Evolutionary conservation across 306 rosid species (phyloP).

Genomic region (Mimosa pudica): DNA sequence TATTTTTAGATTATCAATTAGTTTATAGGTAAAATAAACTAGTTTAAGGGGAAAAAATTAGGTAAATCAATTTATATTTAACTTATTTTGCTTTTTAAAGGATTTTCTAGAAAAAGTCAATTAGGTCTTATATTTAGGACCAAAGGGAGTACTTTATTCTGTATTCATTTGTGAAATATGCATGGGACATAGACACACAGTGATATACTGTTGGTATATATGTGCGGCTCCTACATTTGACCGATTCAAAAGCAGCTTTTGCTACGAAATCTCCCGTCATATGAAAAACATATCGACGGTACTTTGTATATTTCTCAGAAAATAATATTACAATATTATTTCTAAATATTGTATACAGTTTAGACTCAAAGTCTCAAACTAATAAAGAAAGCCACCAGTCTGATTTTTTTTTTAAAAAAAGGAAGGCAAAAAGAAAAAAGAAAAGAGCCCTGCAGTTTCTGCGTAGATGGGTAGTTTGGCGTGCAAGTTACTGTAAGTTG

Average conservation of each 20-base stretch:
- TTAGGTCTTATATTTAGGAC: no score
- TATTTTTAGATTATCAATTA: no score
- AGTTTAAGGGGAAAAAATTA: no score
- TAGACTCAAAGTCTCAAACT: background rate
- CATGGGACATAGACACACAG: background rate
- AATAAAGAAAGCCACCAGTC: background rate
- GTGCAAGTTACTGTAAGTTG: conserved; percentile 2
- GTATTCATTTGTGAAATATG: background rate
- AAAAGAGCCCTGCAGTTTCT: background rate
- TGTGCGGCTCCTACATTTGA: background rate
- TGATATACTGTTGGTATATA: background rate
- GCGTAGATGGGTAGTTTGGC: conserved; percentile 10
- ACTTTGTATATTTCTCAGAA: background rate
- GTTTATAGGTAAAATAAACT: no score
- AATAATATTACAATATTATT: background rate
- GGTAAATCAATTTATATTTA: no score
- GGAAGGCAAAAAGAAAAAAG: background rate
- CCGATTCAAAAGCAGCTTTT: background rate
- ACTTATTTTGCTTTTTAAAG: no score
- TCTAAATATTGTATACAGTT: background rate
- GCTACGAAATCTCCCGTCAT: background rate
- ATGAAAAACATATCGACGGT: background rate
- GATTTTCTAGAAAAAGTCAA: no score
- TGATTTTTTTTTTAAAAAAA: no score
- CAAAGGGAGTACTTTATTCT: no score